Conservation (phyloP, 1,139 yeast species). For the Yamadazyma sp. region DNA sequence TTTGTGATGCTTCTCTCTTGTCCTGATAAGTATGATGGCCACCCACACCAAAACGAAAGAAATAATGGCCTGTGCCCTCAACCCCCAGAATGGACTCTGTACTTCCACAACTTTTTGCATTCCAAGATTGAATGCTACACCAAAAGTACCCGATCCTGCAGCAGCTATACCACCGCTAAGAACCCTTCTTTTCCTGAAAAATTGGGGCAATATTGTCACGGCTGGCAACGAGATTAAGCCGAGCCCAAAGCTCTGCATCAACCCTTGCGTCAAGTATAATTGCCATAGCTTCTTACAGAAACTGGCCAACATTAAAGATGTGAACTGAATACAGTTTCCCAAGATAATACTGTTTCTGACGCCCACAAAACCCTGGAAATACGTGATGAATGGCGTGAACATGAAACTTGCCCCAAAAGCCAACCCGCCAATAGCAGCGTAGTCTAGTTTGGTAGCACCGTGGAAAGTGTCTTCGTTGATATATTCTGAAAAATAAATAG, state of each 20-base stretch:
- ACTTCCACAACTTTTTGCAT: slow-evolving; percentile 27
- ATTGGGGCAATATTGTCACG: slow-evolving; percentile 53
- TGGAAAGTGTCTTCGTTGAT: slow-evolving; percentile 22
- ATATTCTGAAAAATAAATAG: slow-evolving; percentile 42
- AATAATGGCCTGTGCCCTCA: slow-evolving; percentile 33
- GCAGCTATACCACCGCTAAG: slow-evolving; percentile 55
- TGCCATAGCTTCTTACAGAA: slow-evolving; percentile 37
- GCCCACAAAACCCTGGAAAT: slow-evolving; percentile 28
- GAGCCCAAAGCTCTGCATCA: slow-evolving; percentile 29
- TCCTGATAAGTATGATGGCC: slow-evolving; percentile 19
- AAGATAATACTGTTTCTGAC: slow-evolving; percentile 26
- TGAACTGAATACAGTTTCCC: slow-evolving; percentile 41
- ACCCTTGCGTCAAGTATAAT: slow-evolving; percentile 30
- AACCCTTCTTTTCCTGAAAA: slow-evolving; percentile 59
- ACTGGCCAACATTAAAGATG: slow-evolving; percentile 46
- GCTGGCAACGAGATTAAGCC: slow-evolving; percentile 30
- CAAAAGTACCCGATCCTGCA: slow-evolving; percentile 33
- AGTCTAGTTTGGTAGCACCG: slow-evolving; percentile 21
- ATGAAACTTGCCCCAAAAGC: slow-evolving; percentile 18
- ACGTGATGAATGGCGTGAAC: slow-evolving; percentile 31
- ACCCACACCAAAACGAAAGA: slow-evolving; percentile 26
- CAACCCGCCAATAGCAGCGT: slow-evolving; percentile 25
- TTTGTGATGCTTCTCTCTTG: slow-evolving; percentile 8
- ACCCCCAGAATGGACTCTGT: slow-evolving; percentile 40
- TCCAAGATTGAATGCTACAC: slow-evolving; percentile 26